Conservation (phyloP, 2,329 filamentous ascomycete genomes). For the Colletotrichum abscissum region DNA sequence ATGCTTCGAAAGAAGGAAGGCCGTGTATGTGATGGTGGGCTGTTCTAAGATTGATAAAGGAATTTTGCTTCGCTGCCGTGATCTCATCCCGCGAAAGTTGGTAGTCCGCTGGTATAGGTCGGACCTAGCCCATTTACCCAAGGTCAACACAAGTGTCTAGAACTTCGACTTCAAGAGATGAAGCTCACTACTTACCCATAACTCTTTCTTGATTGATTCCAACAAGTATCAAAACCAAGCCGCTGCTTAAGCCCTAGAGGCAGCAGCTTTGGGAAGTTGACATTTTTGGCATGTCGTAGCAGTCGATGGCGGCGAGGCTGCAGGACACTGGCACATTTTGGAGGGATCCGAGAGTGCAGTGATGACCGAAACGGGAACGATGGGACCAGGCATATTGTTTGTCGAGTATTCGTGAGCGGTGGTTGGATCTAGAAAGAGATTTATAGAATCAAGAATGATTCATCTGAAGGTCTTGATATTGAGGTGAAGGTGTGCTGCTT, state of each 20-base stretch:
- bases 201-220: not conserved
- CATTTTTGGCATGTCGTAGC: not conserved
- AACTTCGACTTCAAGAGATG: not conserved
- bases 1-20: not conserved
- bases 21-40: not conserved
- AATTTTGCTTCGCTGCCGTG: not conserved
- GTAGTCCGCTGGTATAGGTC: not conserved
- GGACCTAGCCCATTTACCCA: not conserved
- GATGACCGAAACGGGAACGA: not conserved
- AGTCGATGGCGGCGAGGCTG: not conserved
- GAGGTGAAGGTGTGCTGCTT: not conserved
- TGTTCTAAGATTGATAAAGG: not conserved
- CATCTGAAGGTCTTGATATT: not conserved
- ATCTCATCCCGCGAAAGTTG: not conserved
- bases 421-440: too few relatives aligned
- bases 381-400: constrained; percentile 5
- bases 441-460: too few relatives aligned
- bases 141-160: not conserved
- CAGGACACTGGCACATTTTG: not conserved
- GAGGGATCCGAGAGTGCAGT: not conserved
- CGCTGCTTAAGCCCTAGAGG: not conserved
- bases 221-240: too few relatives aligned
- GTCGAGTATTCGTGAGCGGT: not conserved
- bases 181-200: not conserved
- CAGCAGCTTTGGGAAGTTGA: not conserved